Evolutionary conservation across 75 land plant species (phyloP), one percentile per base, ranked within the genome.

Genomic region (Pinus albicaulis): DNA sequence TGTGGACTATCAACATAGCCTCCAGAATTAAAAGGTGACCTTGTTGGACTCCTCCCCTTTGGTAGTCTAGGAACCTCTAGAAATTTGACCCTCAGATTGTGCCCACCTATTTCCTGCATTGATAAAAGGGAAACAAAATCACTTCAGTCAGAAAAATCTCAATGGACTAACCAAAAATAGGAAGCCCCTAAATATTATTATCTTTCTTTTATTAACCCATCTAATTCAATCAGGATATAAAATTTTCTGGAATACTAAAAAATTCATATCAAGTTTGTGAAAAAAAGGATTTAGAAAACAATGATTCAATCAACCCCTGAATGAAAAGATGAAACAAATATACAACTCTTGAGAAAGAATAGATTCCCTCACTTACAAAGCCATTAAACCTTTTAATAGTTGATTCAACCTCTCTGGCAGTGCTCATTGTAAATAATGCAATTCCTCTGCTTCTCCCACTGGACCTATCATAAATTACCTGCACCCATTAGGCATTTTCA

Each of bases 371-470:
- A 81, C 92, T 86, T 83, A 94, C 97, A 80, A 80, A 82, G 71
- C 97, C 97, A 80, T 93, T 89, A 72, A 96, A 84, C 80, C 86
- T 91, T 65, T 87, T 75, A 41, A 82, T 87, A 68, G 94, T 94
- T 26, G 86, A 89, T 80, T 84, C 84, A 69, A 80, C 94, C 74
- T 93, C 96, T 61, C 87, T 85, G 23, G 64, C 71, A 3, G 87
- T 78, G 22, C 92, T 88, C 96, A 96, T 93, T 12, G 99, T 96
- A 38, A 96, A 94, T 81, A 93, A 96, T 12, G 89, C 94, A 81
- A 96, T 93, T 22, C 99, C 99, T 22, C 97, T 82, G 76, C 99
- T 96, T 79, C 89, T 92, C 38, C 89, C 88, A 25, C 97, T 88
- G 0, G 74, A 73, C 68, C 86, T 88, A 74, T 96, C 98, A 85